These are phyloP conservation scores for Malassezia pachydermatis DNA, from an alignment of 1,284 basidiomycete species.

Conservation along the genomic window DNA sequence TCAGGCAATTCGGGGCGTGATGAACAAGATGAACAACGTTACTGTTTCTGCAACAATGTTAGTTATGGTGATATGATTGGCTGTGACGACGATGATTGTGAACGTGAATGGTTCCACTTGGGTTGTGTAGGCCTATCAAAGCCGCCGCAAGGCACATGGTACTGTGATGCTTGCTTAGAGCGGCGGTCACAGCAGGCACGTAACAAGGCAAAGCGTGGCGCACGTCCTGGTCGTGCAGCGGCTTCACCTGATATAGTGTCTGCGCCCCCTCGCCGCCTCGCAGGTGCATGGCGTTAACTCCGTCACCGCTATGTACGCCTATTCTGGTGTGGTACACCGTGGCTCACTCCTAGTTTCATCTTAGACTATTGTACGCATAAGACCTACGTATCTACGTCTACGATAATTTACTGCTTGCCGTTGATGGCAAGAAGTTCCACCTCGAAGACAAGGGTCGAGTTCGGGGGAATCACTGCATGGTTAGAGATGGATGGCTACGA, in stretches of 20 bases:
- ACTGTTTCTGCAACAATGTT: slow-evolving; percentile 76
- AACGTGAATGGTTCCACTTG: slow-evolving; percentile 83
- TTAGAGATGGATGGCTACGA: background rate
- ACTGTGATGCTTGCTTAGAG: slow-evolving; percentile 52
- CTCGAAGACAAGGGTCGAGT: slow-evolving; percentile 38
- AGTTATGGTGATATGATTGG: slow-evolving; percentile 96
- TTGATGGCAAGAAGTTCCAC: slow-evolving; percentile 51
- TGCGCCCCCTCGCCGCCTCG: slow-evolving; percentile 1
- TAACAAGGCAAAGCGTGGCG: slow-evolving; percentile 12
- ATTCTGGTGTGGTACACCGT: no score
- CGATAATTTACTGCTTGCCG: slow-evolving; percentile 20
- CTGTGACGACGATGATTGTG: slow-evolving; percentile 80
- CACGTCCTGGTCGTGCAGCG: slow-evolving; percentile 1
- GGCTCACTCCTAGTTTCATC: no score
- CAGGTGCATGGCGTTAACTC: background rate
- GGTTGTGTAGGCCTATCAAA: slow-evolving; percentile 59
- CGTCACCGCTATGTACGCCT: background rate
- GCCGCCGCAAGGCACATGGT: slow-evolving; percentile 63
- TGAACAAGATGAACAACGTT: slow-evolving; percentile 56
- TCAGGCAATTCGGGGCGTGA: slow-evolving; percentile 13
- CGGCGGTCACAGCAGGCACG: slow-evolving; percentile 19
- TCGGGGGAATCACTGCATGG: slow-evolving; percentile 48
- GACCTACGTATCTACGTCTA: background rate
- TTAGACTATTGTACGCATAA: background rate
- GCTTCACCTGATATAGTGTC: background rate